These are phyloP conservation scores for Coniochaeta prunicola DNA, from an alignment of 2,329 filamentous ascomycete species.

Conservation along the genomic window DNA sequence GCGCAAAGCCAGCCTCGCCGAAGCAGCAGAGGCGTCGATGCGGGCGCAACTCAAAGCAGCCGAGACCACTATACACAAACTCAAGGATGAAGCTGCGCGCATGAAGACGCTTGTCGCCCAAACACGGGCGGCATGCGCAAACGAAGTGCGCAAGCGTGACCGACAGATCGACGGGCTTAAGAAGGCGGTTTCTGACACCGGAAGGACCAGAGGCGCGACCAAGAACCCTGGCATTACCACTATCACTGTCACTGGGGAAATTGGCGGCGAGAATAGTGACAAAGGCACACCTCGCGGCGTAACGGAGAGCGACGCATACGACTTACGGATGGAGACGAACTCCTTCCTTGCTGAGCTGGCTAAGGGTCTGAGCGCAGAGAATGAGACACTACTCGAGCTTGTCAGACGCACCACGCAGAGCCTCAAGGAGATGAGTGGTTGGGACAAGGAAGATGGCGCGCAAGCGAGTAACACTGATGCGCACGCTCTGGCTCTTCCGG, in stretches of 20 bases:
- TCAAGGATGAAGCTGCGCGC: conserved; percentile 77
- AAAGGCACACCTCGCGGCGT: conserved; percentile 14
- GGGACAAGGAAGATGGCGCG: conserved; percentile 26
- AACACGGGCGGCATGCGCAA: conserved; percentile 78
- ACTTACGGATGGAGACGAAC: conserved; percentile 78
- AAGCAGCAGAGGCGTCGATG: conserved; percentile 64
- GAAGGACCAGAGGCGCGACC: conserved; percentile 50
- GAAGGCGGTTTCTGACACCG: conserved; percentile 70
- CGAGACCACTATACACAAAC: conserved; percentile 64
- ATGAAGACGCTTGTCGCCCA: conserved; percentile 76
- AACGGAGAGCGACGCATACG: conserved; percentile 50
- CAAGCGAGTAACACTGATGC: conserved; percentile 13
- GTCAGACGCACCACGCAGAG: conserved; percentile 65
- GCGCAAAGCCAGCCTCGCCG: conserved; percentile 48
- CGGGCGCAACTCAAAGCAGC: conserved; percentile 65
- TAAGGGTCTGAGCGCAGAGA: conserved; percentile 81
- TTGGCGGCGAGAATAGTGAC: conserved; percentile 15
- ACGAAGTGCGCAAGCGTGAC: conserved; percentile 85
- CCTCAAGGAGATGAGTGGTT: conserved; percentile 62
- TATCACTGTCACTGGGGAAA: conserved; percentile 50
- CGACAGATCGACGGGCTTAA: conserved; percentile 84
- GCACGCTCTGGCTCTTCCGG: conserved; percentile 23
- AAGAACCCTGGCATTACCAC: conserved; percentile 47
- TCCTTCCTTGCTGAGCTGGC: conserved; percentile 83
- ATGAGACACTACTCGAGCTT: conserved; percentile 70